Evolutionary conservation across 192 early-diverging fungal genomes (phyloP), one percentile per base, ranked within the genome.

Genomic region (Coemansia sp.): DNA sequence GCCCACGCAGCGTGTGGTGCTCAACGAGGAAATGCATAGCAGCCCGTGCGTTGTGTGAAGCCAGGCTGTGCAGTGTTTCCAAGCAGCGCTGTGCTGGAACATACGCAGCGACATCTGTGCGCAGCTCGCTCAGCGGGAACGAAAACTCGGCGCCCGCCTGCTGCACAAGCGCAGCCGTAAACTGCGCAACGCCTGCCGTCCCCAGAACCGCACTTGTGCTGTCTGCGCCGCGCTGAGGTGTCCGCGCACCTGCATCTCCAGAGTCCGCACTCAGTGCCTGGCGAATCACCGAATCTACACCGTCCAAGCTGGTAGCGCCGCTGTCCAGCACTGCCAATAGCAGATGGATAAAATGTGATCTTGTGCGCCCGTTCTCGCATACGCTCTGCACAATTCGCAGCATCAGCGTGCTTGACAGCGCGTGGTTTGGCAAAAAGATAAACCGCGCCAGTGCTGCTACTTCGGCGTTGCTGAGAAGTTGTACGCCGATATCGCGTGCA

Each of bases 51-150:
- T 97, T 98, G 65, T 79, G 87, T 20, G 83, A 75, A 0, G 94
- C 91, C 54, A 98, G 83, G 54, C 85, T 87, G 42, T 85, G 88
- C 36, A 98, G 81, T 14, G 89, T 85, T 58, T 96, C 93, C 10
- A 98, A 82, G 71, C 89, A 91, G 17, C 96, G 83, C 64, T 94
- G 93, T 3, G 92, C 90, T 5, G 94, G 89, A n/a, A 97, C 68
- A 58, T 93, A 94, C 0, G 96, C 94, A 0, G 93, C 85, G 17
- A 87, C 84, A 37, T 91, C 90, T 9, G 71, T 40, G 22, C 67
- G 69, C 42, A 83, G 65, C 8, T 66, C 70, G 23, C 69, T 52
- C 46, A 83, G 71, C 36, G 77, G 73, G 68, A 83, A 83, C 48
- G 75, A 64, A 17, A 65, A 71, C 53, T 72, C 72, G 2, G 69